phyloP scores from a whole-genome alignment of 2,329 filamentous ascomycete genomes.

The Eutypa lata region DNA sequence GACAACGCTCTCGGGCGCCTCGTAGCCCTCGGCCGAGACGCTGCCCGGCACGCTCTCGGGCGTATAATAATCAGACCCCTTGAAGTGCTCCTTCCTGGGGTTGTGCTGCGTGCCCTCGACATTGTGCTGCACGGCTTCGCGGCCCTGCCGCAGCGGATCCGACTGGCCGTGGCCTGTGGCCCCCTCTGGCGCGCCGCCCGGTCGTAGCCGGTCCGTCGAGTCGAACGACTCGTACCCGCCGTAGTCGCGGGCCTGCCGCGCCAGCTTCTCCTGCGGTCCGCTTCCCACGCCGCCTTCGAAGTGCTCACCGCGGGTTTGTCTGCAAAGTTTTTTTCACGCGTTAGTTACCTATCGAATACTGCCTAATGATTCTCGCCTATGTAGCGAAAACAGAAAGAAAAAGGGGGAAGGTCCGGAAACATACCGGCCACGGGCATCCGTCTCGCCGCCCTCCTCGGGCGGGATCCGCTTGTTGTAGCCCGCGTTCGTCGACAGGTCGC shows the following conservation, averaged over 20 bases:
- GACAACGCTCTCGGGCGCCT: conserved; percentile 39
- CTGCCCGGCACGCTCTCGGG: conserved; percentile 40
- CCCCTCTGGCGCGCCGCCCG: conserved; percentile 8
- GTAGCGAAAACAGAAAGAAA: too few relatives aligned
- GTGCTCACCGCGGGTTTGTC: conserved; percentile 41
- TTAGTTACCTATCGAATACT: too few relatives aligned
- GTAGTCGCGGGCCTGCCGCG: conserved; percentile 22
- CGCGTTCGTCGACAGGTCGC: conserved; percentile 43
- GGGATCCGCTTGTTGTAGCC: conserved; percentile 45
- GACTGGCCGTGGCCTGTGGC: conserved; percentile 17
- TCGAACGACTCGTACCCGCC: conserved; percentile 35
- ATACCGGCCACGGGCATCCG: conserved; percentile 44
- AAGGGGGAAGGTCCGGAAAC: conserved; percentile 6
- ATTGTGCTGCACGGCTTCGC: conserved; percentile 35
- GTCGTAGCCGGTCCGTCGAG: conserved; percentile 10
- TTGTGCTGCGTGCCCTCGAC: conserved; percentile 33
- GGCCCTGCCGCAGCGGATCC: conserved; percentile 33
- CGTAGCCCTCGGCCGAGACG: conserved; percentile 38
- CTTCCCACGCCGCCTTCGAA: conserved; percentile 37
- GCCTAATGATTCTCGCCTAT: too few relatives aligned
- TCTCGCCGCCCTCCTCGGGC: conserved; percentile 40
- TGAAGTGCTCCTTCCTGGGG: conserved; percentile 36
- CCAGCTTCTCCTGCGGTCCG: conserved; percentile 39
- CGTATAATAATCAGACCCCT: conserved; percentile 38
- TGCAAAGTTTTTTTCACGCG: conserved; percentile 18